These are phyloP conservation scores for Simplicillium aogashimaense DNA, from an alignment of 2,329 filamentous ascomycete genomes.

Conservation along the genomic window DNA sequence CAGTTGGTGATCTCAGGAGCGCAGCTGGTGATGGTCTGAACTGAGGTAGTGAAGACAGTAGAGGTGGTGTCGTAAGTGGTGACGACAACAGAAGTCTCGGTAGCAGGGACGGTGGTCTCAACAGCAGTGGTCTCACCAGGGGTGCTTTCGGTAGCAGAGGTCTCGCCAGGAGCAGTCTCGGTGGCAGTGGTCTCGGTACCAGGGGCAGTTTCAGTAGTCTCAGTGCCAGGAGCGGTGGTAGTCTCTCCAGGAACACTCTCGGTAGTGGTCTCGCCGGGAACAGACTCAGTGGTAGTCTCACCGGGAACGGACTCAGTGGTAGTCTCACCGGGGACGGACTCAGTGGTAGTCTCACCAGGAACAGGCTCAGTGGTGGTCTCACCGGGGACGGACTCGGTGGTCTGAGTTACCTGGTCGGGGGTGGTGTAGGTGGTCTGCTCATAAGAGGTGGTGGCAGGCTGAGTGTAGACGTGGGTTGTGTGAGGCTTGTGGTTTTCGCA, in stretches of 20 bases:
- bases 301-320: constrained; percentile 34
- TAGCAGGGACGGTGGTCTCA: constrained; percentile 10
- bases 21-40: constrained; percentile 41
- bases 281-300: constrained; percentile 23
- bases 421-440: constrained; percentile 3
- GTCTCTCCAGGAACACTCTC: constrained; percentile 47
- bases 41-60: constrained; percentile 38
- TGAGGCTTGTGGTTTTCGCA: constrained; percentile 33
- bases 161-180: constrained; percentile 9
- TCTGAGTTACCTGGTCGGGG: constrained; percentile 7
- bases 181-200: constrained; percentile 6
- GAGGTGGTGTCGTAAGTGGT: constrained; percentile 34
- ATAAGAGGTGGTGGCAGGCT: constrained; percentile 11
- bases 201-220: constrained; percentile 34
- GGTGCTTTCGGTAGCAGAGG: constrained; percentile 6
- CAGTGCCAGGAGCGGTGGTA: constrained; percentile 52
- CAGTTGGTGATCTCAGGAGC: constrained; percentile 37
- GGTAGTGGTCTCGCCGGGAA: constrained; percentile 33
- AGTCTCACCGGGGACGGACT: constrained; percentile 32
- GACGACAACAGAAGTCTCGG: constrained; percentile 10
- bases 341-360: constrained; percentile 11
- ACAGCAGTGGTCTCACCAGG: constrained; percentile 6
- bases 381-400: constrained; percentile 5
- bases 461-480: constrained; percentile 5
- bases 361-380: constrained; percentile 3